Evolutionary conservation across 768 basidiomycete species (phyloP), one percentile per base, ranked within the genome.

Genomic region (Inosperma sp.): DNA sequence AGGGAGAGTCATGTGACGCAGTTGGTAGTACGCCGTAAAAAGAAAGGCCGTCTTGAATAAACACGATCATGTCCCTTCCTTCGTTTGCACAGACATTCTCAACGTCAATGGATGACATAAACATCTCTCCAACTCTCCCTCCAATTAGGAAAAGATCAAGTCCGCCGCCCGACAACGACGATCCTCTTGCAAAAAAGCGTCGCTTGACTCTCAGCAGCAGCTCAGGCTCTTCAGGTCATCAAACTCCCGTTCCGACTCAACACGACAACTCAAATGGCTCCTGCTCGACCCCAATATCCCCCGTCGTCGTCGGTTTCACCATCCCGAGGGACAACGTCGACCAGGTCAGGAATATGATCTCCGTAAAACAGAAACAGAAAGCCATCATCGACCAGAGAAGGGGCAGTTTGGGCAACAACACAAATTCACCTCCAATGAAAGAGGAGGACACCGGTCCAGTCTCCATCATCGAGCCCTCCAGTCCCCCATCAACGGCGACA

Each of bases 31-130:
- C 23, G 50, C 7, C 42, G 42, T 14, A 44, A 33, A 44, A 31
- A 21, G 19, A 47, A 43, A 17, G 36, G 8, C 6, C 33, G 19
- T 33, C 2, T 33, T 10, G n/a, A 72, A 46, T 68, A 52, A 77
- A 77, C 75, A 72, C 76, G 55, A 62, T 49, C 54, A 83, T 82
- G 65, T 83, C 86, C 8, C 79, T 90, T 31, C 88, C 88, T 33
- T 85, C 88, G 35, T 90, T 90, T 66, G 82, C 83, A 2, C 83
- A 86, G 69, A 80, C 88, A 0, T 90, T 90, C 69, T 80, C 76
- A 63, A 70, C 5, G 67, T 86, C 48, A 71, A 64, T 66, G 74
- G 68, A 52, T 73, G 81, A 17, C 65, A 77, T 1, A 49, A 78
- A 69, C 66, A 83, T 70, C 5, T 61, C 69, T 14, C 68, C 75